These are phyloP conservation scores for Spatholobus suberectus DNA, from an alignment of 306 rosid species.

Conservation along the genomic window DNA sequence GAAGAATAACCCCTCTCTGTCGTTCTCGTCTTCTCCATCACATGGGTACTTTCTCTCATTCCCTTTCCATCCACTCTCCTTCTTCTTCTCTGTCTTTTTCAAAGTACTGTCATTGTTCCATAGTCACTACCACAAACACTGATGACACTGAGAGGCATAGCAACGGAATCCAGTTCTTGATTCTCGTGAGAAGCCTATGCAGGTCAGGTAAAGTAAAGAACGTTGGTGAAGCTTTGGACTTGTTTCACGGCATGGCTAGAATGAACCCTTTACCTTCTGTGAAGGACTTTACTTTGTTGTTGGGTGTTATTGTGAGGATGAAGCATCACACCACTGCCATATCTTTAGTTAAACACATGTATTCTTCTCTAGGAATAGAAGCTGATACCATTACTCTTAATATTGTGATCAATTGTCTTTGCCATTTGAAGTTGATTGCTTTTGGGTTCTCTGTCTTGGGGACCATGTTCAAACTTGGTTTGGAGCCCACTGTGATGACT, in stretches of 20 bases:
- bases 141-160: not conserved
- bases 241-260: conserved; percentile 38
- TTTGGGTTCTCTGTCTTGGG: conserved; percentile 52
- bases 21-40: not conserved
- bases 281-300: conserved; percentile 40
- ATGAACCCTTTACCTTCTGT: conserved; percentile 51
- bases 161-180: conserved; percentile 32
- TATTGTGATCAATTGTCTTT: conserved; percentile 48
- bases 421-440: conserved; percentile 19
- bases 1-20: not conserved
- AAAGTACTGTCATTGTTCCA: not conserved
- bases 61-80: not conserved
- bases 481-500: conserved; percentile 45
- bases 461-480: conserved; percentile 48
- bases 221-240: conserved; percentile 33
- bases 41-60: not conserved
- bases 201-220: conserved; percentile 29
- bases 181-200: conserved; percentile 39
- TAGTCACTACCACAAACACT: not conserved
- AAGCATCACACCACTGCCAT: conserved; percentile 42
- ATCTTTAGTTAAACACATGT: conserved; percentile 43
- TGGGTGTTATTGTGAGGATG: conserved; percentile 43
- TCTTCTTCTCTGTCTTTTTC: conserved; percentile 23
- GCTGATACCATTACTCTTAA: conserved; percentile 39
- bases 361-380: conserved; percentile 18